Evolutionary conservation across 1,284 basidiomycete genomes (phyloP).

Genomic region (Apiotrichum mycotoxinovorans): DNA sequence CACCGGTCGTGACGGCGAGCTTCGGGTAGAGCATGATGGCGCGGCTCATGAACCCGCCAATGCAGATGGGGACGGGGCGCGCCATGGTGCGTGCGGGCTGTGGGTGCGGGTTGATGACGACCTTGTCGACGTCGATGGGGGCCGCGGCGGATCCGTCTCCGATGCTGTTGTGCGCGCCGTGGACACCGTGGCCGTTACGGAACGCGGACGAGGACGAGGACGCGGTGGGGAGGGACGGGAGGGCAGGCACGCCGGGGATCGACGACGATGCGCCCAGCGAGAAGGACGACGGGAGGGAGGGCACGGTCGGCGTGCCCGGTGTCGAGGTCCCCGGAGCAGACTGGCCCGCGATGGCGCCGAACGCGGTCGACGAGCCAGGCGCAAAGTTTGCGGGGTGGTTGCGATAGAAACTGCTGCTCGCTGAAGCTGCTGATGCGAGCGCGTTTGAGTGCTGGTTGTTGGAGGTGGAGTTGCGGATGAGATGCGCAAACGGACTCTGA

Average conservation of each 20-base stretch:
- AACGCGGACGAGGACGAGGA: not conserved
- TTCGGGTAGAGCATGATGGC: conserved; percentile 83
- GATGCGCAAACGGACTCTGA: too few species aligned
- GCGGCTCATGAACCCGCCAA: conserved; percentile 74
- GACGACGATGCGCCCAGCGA: not conserved
- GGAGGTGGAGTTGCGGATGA: not conserved
- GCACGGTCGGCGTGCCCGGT: not conserved
- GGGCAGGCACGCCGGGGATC: not conserved
- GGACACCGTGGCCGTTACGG: not conserved
- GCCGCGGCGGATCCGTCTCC: conserved; percentile 22
- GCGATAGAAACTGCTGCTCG: not conserved
- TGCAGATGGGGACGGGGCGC: conserved; percentile 59
- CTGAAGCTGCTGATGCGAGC: not conserved
- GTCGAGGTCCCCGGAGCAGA: not conserved
- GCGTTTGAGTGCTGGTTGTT: not conserved
- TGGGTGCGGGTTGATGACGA: conserved; percentile 23
- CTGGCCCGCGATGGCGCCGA: too few species aligned
- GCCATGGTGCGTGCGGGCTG: conserved; percentile 21
- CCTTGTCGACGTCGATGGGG: conserved; percentile 34
- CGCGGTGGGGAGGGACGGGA: not conserved
- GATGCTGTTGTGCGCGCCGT: not conserved
- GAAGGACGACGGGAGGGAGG: not conserved
- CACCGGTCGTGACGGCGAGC: conserved; percentile 60
- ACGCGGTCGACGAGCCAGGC: too few species aligned
- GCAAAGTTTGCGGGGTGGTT: not conserved